A percentile compares a stretch with the other conserved stretches of the same genome.
Evolutionary conservation across 495 filamentous ascomycete species (phyloP).

Genomic region (Annulohypoxylon bovei): DNA sequence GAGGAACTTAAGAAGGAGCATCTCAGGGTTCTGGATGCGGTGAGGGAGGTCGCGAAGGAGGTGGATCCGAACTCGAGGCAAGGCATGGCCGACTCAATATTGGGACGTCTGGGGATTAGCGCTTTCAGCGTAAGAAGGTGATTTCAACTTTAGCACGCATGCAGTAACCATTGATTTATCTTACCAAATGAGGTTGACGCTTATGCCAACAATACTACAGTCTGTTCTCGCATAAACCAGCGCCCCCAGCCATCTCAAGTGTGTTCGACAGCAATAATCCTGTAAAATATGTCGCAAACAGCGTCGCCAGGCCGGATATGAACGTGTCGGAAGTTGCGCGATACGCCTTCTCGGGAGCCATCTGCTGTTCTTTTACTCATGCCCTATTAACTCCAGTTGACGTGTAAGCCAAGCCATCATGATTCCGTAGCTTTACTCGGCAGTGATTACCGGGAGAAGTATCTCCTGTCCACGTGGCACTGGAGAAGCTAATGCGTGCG

Average conservation of each 20-base stretch:
- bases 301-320: constrained; percentile 31
- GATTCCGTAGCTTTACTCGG: constrained; percentile 28
- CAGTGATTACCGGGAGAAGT: constrained; percentile 5
- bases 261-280: constrained; percentile 34
- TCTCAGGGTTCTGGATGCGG: constrained; percentile 47
- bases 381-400: constrained; percentile 84
- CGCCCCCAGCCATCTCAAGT: constrained; percentile 25
- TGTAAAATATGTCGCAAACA: constrained; percentile 35
- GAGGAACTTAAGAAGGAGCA: constrained; percentile 65
- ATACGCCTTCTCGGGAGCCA: constrained; percentile 84
- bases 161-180: constrained; percentile 36
- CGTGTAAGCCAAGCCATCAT: constrained; percentile 75
- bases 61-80: constrained; percentile 41
- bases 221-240: constrained; percentile 29
- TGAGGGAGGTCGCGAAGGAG: constrained; percentile 48
- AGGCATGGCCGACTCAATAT: constrained; percentile 40
- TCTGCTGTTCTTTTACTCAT: constrained; percentile 88
- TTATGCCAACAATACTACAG: constrained; percentile 40
- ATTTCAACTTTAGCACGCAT: constrained; percentile 45
- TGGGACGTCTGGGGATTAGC: constrained; percentile 41
- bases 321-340: constrained; percentile 51
- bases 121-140: constrained; percentile 43
- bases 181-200: constrained; percentile 31
- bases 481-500: constrained; percentile 35
- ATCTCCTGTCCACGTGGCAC: constrained; percentile 1